Percentiles rank a stretch among this genome's conserved stretches.
Conservation (phyloP, 2,329 filamentous ascomycete species). For the Colletotrichum destructivum region DNA sequence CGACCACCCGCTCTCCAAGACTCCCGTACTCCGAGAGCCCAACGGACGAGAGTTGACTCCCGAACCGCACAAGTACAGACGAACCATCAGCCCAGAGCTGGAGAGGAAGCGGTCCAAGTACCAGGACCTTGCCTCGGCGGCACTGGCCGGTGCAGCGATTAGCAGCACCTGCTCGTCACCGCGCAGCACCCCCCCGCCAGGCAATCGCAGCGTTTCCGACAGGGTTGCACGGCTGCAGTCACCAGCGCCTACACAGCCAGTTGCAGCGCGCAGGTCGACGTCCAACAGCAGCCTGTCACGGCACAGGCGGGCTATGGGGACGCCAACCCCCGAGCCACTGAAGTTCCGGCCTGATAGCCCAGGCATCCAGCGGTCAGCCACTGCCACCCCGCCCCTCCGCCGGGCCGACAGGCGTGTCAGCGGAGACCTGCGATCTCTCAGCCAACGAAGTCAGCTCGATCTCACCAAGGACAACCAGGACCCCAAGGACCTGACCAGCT, state of each 20-base stretch:
- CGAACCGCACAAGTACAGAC: conserved; percentile 61
- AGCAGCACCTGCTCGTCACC: conserved; percentile 28
- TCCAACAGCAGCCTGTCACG: conserved; percentile 71
- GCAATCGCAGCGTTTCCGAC: conserved; percentile 57
- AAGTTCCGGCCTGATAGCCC: conserved; percentile 75
- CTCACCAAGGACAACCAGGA: conserved; percentile 42
- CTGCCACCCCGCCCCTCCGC: conserved; percentile 78
- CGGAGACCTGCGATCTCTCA: conserved; percentile 81
- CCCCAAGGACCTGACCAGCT: conserved; percentile 34
- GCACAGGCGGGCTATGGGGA: conserved; percentile 49
- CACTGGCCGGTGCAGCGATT: conserved; percentile 44
- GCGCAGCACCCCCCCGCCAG: conserved; percentile 35
- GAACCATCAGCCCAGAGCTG: conserved; percentile 41
- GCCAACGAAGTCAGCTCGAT: conserved; percentile 63
- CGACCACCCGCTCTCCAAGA: conserved; percentile 53
- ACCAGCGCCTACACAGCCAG: conserved; percentile 43
- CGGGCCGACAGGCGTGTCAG: conserved; percentile 78
- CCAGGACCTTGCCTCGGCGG: conserved; percentile 50
- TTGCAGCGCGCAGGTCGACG: conserved; percentile 57
- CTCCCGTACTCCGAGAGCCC: conserved; percentile 59
- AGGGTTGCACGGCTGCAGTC: conserved; percentile 46
- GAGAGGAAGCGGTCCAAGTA: conserved; percentile 47
- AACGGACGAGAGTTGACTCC: conserved; percentile 52
- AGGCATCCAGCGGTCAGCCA: conserved; percentile 67
- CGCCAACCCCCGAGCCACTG: conserved; percentile 65